Evolutionary conservation across 2,329 filamentous ascomycete genomes (phyloP).

Genomic region (Fusarium sp.): DNA sequence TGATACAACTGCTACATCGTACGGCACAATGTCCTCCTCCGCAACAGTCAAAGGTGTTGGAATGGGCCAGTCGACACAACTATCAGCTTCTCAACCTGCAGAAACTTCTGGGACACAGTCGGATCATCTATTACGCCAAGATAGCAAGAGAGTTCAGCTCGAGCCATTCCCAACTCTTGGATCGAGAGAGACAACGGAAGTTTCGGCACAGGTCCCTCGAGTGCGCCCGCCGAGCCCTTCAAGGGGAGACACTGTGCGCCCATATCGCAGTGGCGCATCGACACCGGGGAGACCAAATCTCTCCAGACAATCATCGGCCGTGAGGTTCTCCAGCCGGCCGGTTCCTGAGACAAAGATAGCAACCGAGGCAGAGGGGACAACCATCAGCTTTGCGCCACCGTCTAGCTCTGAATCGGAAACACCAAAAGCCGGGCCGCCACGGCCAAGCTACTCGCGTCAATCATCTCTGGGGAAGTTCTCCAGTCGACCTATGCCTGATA

Average conservation of each 20-base stretch:
- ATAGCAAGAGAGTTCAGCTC: slow-evolving; percentile 15
- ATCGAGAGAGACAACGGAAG: slow-evolving; percentile 23
- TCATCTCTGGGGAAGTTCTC: slow-evolving; percentile 70
- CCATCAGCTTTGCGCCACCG: slow-evolving; percentile 75
- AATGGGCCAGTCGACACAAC: slow-evolving; percentile 14
- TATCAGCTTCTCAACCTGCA: slow-evolving; percentile 21
- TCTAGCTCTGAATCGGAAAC: slow-evolving; percentile 44
- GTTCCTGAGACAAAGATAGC: slow-evolving; percentile 78
- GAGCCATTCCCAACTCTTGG: slow-evolving; percentile 43
- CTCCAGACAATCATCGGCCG: slow-evolving; percentile 64
- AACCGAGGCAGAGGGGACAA: slow-evolving; percentile 68
- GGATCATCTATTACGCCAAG: neutral
- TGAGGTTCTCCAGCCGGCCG: slow-evolving; percentile 78
- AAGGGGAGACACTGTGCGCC: slow-evolving; percentile 37
- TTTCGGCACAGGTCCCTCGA: slow-evolving; percentile 20
- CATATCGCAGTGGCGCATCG: slow-evolving; percentile 35
- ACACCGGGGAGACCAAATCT: slow-evolving; percentile 58
- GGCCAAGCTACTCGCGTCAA: slow-evolving; percentile 55
- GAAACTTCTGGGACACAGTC: slow-evolving; percentile 9
- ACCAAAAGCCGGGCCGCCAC: slow-evolving; percentile 47
- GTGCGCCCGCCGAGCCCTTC: slow-evolving; percentile 44
- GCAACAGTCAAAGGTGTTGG: slow-evolving; percentile 35
- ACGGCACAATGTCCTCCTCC: slow-evolving; percentile 50
- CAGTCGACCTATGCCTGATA: slow-evolving; percentile 72
- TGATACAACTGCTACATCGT: slow-evolving; percentile 40